Evolutionary conservation across 768 basidiomycete genomes (phyloP).

Genomic region (Rhizopogon roseolus): DNA sequence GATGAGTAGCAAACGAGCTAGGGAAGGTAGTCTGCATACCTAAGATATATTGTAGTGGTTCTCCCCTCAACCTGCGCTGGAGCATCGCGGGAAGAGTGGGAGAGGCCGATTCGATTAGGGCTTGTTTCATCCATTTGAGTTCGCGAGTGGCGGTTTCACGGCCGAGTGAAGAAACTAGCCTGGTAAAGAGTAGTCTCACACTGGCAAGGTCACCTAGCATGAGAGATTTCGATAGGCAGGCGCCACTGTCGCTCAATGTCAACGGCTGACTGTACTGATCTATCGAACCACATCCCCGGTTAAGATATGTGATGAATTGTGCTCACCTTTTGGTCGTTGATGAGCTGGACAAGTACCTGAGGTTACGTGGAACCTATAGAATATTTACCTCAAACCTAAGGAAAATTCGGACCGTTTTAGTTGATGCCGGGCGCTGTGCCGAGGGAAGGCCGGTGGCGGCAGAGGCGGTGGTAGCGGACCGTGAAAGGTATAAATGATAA

Average conservation of each 20-base stretch:
- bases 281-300: background rate
- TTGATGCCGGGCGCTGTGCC: background rate
- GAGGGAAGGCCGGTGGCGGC: background rate
- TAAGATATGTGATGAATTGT: background rate
- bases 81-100: conserved; percentile 45
- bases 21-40: conserved; percentile 38
- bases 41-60: conserved; percentile 89
- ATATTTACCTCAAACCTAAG: conserved; percentile 6
- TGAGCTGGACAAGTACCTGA: too few relatives aligned
- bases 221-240: background rate
- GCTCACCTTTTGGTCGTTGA: too few relatives aligned
- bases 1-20: too few relatives aligned
- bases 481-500: background rate
- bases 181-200: conserved; percentile 17
- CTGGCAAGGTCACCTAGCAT: background rate
- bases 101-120: conserved; percentile 10
- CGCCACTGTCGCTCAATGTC: too few relatives aligned
- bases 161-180: conserved; percentile 32
- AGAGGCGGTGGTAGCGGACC: background rate
- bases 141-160: conserved; percentile 33
- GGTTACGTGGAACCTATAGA: conserved; percentile 3
- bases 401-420: background rate
- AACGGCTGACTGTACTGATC: too few relatives aligned
- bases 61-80: conserved; percentile 54
- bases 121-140: conserved; percentile 45